Evolutionary conservation across 352 stramenopile species (phyloP).

Genomic region (Phytophthora capsici): DNA sequence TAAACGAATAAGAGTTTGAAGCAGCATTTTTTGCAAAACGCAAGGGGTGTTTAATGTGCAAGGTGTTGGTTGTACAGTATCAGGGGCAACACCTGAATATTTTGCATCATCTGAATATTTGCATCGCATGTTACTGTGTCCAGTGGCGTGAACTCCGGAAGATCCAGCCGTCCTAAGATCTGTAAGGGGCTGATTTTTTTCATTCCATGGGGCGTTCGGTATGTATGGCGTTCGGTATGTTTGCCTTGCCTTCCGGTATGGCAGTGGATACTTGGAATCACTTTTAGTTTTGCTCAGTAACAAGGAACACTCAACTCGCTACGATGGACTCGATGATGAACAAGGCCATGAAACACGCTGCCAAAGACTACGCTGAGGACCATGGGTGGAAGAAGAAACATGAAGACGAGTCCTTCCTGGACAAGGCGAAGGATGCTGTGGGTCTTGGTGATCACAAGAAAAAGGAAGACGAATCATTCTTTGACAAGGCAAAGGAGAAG

Average conservation of each 20-base stretch:
- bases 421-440: conserved; percentile 25
- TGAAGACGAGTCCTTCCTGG: conserved; percentile 26
- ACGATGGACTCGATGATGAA: conserved; percentile 39
- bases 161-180: conserved; percentile 25
- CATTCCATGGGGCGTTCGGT: conserved; percentile 12
- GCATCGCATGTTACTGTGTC: not conserved
- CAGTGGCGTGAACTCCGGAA: conserved; percentile 15
- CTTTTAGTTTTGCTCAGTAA: conserved; percentile 18
- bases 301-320: conserved; percentile 5
- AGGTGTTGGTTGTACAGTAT: too few relatives aligned
- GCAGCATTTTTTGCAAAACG: too few relatives aligned
- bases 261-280: conserved; percentile 12
- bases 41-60: too few relatives aligned
- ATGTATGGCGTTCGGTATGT: not conserved
- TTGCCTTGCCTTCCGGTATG: too few relatives aligned
- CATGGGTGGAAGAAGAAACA: conserved; percentile 30
- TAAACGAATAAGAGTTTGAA: not conserved
- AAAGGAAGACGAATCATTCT: conserved; percentile 28
- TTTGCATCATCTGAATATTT: conserved; percentile 1
- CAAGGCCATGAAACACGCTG: conserved; percentile 31
- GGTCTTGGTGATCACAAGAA: conserved; percentile 17
- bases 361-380: conserved; percentile 28
- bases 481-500: conserved; percentile 31
- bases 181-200: conserved; percentile 35
- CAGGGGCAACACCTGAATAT: too few relatives aligned